Percentiles rank a stretch among this genome's conserved stretches.
phyloP scores from a whole-genome alignment of 352 stramenopile genomes.

The Globisporangium emineosum region DNA sequence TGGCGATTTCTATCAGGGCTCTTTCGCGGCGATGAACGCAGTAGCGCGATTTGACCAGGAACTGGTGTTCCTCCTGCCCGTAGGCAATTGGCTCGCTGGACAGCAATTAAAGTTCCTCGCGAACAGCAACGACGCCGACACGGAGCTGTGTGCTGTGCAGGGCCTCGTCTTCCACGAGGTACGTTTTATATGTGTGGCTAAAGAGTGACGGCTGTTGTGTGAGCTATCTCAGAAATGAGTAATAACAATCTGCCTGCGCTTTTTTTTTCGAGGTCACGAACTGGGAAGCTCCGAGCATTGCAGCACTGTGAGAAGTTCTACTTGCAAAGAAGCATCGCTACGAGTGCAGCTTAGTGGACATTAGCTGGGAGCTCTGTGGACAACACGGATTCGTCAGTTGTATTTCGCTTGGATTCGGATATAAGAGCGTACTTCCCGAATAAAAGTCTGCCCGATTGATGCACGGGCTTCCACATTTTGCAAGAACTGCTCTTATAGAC shows the following conservation, averaged over 20 bases:
- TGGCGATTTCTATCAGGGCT: constrained; percentile 5
- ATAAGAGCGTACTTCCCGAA: not conserved
- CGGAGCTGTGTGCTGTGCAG: constrained; percentile 9
- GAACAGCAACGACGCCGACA: constrained; percentile 8
- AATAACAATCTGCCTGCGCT: not conserved
- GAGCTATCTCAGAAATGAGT: not conserved
- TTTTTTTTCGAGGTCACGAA: not conserved
- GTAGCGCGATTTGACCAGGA: constrained; percentile 16
- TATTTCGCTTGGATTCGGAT: not conserved
- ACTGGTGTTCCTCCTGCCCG: constrained; percentile 22
- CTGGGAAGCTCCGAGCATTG: not conserved
- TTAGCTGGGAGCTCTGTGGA: no score
- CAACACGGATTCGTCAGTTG: no score
- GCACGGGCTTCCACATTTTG: no score
- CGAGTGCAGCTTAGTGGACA: no score
- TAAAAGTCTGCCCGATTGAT: not conserved
- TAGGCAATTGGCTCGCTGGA: constrained; percentile 25
- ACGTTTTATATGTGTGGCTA: no score
- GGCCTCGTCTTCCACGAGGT: constrained; percentile 22
- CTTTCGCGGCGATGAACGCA: constrained; percentile 17
- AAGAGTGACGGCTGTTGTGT: no score
- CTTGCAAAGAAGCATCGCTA: not conserved
- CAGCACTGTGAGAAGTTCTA: not conserved
- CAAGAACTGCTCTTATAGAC: not conserved
- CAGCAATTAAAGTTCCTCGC: constrained; percentile 20